A percentile compares a stretch with the other conserved stretches of the same genome.
Evolutionary conservation across 257 asterid species (phyloP).

Genomic region (Solanum sejunctum): DNA sequence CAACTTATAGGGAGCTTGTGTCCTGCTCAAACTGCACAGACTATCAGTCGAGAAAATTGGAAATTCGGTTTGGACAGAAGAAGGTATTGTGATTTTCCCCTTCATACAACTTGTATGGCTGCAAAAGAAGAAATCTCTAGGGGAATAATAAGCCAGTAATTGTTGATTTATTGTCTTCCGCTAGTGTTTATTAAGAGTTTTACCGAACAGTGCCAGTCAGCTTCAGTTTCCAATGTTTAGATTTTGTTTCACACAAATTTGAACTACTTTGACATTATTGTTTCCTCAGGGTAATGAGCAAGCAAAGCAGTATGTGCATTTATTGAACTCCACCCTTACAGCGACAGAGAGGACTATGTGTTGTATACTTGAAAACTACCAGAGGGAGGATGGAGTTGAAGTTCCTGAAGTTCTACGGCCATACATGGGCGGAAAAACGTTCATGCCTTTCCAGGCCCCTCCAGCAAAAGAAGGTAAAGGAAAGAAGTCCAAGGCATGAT

Average conservation of each 20-base stretch:
- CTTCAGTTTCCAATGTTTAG: background rate
- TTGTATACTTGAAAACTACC: conserved; percentile 83
- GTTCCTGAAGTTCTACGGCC: conserved; percentile 62
- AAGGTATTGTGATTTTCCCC: conserved; percentile 29
- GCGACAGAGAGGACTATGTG: conserved; percentile 96
- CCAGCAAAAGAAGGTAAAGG: conserved; percentile 49
- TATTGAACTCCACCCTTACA: conserved; percentile 87
- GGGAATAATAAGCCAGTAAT: background rate
- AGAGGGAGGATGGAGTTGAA: conserved; percentile 81
- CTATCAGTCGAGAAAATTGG: conserved; percentile 79
- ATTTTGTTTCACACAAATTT: background rate
- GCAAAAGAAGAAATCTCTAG: background rate
- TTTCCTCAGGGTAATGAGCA: conserved; percentile 63
- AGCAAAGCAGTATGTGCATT: conserved; percentile 71
- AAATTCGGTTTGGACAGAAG: conserved; percentile 83
- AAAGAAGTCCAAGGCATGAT: conserved; percentile 33
- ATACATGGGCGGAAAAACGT: conserved; percentile 62
- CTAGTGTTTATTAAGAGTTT: background rate
- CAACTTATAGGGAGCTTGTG: conserved; percentile 70
- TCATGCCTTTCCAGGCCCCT: conserved; percentile 49
- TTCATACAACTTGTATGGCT: background rate
- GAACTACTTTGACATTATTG: background rate
- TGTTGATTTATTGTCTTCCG: background rate
- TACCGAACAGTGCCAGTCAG: background rate
- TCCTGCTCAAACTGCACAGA: conserved; percentile 96